These are phyloP conservation scores for Pulveroboletus ravenelii DNA, from an alignment of 768 basidiomycete species.

Conservation along the genomic window DNA sequence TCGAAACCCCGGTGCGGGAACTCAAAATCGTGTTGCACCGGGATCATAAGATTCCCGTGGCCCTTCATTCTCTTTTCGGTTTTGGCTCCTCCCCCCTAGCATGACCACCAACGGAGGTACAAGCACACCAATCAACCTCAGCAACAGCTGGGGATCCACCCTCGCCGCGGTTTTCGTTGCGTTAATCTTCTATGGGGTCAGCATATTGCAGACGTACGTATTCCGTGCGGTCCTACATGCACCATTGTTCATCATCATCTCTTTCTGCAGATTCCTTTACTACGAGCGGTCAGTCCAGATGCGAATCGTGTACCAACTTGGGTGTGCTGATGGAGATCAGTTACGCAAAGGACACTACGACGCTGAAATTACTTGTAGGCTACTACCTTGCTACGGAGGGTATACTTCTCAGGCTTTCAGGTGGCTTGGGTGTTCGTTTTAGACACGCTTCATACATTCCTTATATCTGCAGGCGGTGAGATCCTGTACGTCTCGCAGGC, in stretches of 20 bases:
- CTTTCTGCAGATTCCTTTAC: constrained; percentile 19
- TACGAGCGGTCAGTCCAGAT: constrained; percentile 20
- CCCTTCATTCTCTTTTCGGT: not conserved
- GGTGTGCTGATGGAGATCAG: constrained; percentile 9
- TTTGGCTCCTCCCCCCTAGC: not conserved
- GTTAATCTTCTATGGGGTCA: constrained; percentile 21
- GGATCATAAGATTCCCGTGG: not conserved
- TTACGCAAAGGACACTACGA: constrained; percentile 8
- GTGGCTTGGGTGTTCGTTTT: constrained; percentile 20
- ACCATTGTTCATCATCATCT: not conserved
- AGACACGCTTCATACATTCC: constrained; percentile 15
- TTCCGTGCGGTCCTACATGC: not conserved
- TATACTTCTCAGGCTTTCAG: constrained; percentile 2
- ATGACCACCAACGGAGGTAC: constrained; percentile 11
- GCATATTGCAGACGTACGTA: constrained; percentile 23
- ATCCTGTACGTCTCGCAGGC: not conserved
- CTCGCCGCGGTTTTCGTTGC: constrained; percentile 19
- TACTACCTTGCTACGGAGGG: not conserved
- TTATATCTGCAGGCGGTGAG: constrained; percentile 19
- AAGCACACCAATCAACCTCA: constrained; percentile 3
- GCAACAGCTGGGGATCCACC: constrained; percentile 21
- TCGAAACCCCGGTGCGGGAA: not conserved
- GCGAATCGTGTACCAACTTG: not conserved
- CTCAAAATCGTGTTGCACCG: constrained; percentile 7
- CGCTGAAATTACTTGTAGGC: constrained; percentile 16